Conservation (phyloP, 805 yeast genomes). For the Nakazawaea wickerhamii region DNA sequence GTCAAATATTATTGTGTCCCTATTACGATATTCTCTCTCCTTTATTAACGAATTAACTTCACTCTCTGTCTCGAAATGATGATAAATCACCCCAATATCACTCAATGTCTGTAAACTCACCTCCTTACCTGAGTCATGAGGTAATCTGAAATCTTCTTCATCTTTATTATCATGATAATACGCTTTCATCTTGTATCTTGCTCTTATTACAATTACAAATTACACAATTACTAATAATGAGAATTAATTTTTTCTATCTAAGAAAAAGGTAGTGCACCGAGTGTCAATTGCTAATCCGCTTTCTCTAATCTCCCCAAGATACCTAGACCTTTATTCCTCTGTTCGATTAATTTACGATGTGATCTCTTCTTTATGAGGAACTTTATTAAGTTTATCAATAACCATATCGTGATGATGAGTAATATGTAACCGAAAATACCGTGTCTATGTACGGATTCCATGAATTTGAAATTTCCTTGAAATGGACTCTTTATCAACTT, state of each 20-base stretch:
- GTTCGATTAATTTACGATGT: not conserved
- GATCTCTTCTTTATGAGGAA: not conserved
- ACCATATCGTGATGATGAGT: conserved; percentile 12
- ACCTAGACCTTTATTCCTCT: conserved; percentile 8
- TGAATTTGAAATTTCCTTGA: conserved; percentile 29
- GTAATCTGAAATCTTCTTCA: conserved; percentile 54
- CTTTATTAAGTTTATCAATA: not conserved
- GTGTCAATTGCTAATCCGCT: conserved; percentile 2
- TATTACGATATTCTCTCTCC: conserved; percentile 69
- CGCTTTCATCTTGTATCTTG: conserved; percentile 29
- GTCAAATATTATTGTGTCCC: conserved; percentile 65
- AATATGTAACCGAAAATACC: conserved; percentile 40
- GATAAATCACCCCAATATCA: conserved; percentile 65
- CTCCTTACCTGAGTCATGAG: conserved; percentile 63
- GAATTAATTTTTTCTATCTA: not conserved
- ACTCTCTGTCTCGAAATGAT: conserved; percentile 41
- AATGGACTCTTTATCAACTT: conserved; percentile 41
- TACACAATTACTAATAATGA: too few species aligned
- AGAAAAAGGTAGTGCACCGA: not conserved
- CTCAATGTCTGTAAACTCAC: conserved; percentile 48
- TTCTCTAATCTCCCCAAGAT: conserved; percentile 11
- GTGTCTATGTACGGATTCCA: conserved; percentile 39
- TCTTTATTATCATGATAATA: conserved; percentile 64
- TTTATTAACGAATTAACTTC: conserved; percentile 63
- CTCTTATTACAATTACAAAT: not conserved